A percentile compares a stretch with the other conserved stretches of the same genome.
phyloP scores from a whole-genome alignment of 2,329 filamentous ascomycete genomes.

The Ceratocystis lukuohia region DNA sequence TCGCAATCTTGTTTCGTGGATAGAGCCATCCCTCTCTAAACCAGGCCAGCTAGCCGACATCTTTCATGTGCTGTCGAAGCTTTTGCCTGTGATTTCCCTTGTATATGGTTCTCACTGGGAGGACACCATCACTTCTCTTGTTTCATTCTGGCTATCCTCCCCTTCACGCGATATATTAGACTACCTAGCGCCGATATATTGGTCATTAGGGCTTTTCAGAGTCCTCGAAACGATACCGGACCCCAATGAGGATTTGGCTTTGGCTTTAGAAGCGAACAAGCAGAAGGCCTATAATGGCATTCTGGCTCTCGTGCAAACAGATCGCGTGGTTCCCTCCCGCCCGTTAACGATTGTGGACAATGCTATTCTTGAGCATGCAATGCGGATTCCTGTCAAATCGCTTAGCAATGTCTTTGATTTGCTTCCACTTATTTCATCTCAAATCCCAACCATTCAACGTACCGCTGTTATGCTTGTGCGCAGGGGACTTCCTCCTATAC shows the following conservation, averaged over 20 bases:
- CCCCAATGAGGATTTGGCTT: conserved; percentile 73
- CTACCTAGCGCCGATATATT: conserved; percentile 35
- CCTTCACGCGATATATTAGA: background rate
- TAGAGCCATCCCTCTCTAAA: conserved; percentile 31
- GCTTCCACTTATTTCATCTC: background rate
- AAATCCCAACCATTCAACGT: conserved; percentile 48
- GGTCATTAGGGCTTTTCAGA: conserved; percentile 58
- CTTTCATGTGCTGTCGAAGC: conserved; percentile 42
- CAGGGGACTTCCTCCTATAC: conserved; percentile 59
- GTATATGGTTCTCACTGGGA: conserved; percentile 87
- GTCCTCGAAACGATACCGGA: conserved; percentile 52
- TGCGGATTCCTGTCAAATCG: background rate
- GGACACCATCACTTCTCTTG: conserved; percentile 39
- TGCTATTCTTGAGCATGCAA: background rate
- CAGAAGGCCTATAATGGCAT: conserved; percentile 35
- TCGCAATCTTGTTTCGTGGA: conserved; percentile 61
- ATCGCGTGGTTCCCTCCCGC: background rate
- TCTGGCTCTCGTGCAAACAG: conserved; percentile 45
- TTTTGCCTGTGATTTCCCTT: conserved; percentile 63
- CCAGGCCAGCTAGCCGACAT: conserved; percentile 34
- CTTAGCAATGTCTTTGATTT: background rate
- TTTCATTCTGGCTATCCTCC: background rate
- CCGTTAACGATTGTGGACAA: background rate
- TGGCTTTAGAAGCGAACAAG: conserved; percentile 44
- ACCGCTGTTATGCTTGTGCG: conserved; percentile 72